Evolutionary conservation across 2,329 filamentous ascomycete species (phyloP), one percentile per base, ranked within the genome.

Genomic region (Hypoxylon sp.): DNA sequence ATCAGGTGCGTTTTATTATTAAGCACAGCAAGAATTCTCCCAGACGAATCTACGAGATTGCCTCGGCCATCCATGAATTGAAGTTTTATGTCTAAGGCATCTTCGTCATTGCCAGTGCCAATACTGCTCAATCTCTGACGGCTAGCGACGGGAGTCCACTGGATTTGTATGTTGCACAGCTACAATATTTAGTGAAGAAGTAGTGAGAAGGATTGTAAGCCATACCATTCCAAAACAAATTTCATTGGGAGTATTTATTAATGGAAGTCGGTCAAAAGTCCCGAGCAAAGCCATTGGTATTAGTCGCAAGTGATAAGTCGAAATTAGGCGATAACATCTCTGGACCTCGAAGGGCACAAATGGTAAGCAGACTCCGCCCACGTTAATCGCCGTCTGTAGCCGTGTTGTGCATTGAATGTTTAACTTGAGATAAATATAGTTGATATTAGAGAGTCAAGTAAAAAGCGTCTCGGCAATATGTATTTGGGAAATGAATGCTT

Each of bases 141-240:
- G 24, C 26, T 46, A 46, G 24, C 14, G 17, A 5, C 17, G 2
- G 48, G 24, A 46, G 59, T 54, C 50, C 35, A 59, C 22, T 65
- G 53, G 24, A 65, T 55, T 37, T 54, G 62, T 47, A 65, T 44
- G 35, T 59, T 55, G 50, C 51, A 59, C n/a, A 65, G 22, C 62
- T 65, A 19, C 33, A 31, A 42, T 19, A 54, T 37, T 65, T 50
- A 65, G 57, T 29, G 22, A 42, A 33, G 13, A 39, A 14, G 2
- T 11, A 24, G 13, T 13, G 26, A 33, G n/a, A n/a, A 11, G 19
- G 22, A 14, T 22, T 33, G 13, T 5, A 24, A 52, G 19, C 42
- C 62, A 5, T 31, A 71, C 69, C 69, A 69, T 69, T 47, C 69
- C 69, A 48, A 67, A 71, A 46, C 69, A 71, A 53, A 63, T 62